Percentiles rank a stretch among this genome's conserved stretches.
These are phyloP conservation scores for Grigorovia transvaalensis DNA, from an alignment of 805 yeast species.

Conservation along the genomic window DNA sequence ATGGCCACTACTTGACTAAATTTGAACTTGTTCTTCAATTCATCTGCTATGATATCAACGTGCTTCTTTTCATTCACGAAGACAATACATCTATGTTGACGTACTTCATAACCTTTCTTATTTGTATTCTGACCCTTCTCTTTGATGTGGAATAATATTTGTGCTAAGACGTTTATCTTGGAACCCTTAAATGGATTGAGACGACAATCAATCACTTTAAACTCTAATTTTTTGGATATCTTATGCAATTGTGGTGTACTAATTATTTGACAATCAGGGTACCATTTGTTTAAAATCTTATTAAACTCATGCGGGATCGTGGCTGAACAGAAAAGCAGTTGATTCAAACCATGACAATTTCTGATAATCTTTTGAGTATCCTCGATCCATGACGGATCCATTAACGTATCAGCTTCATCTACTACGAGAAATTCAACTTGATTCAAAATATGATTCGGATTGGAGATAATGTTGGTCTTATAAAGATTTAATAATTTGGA, in stretches of 20 bases:
- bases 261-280: conserved; percentile 56
- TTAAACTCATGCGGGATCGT: conserved; percentile 78
- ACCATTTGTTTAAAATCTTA: conserved; percentile 44
- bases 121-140: conserved; percentile 30
- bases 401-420: conserved; percentile 90
- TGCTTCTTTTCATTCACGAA: conserved; percentile 71
- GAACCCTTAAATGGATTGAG: conserved; percentile 76
- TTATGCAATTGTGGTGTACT: conserved; percentile 78
- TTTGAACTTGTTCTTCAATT: conserved; percentile 38
- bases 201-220: conserved; percentile 66
- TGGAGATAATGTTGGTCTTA: conserved; percentile 27
- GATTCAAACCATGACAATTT: conserved; percentile 42
- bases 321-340: conserved; percentile 75
- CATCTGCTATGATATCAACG: conserved; percentile 47
- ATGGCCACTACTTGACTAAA: conserved; percentile 51
- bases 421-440: conserved; percentile 55
- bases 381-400: conserved; percentile 69
- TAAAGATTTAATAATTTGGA: conserved; percentile 44
- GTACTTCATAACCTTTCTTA: conserved; percentile 24
- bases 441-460: conserved; percentile 32
- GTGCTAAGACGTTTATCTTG: conserved; percentile 75
- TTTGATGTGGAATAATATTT: conserved; percentile 77
- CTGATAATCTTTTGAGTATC: conserved; percentile 50
- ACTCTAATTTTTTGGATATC: conserved; percentile 65
- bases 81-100: conserved; percentile 67